phyloP scores from a whole-genome alignment of 1,284 basidiomycete species.

The Stygiomarasmius scandens region DNA sequence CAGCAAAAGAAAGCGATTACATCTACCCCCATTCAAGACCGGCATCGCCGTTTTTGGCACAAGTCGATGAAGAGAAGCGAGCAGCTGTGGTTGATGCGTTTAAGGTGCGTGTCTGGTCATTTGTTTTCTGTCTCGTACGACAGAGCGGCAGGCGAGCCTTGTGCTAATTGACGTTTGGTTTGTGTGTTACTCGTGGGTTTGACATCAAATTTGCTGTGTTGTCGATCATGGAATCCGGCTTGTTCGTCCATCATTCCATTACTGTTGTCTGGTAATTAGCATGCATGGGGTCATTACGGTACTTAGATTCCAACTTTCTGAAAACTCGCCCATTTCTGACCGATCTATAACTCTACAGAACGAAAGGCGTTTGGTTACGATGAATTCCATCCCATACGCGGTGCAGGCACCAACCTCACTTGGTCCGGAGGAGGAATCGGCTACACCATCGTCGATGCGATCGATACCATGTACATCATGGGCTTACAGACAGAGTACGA shows the following conservation, averaged over 20 bases:
- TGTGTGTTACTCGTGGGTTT: too few relatives aligned
- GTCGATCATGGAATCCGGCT: too few relatives aligned
- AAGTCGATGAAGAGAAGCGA: constrained; percentile 5
- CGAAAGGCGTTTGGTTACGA: constrained; percentile 19
- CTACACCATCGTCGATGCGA: constrained; percentile 18
- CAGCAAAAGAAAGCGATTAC: not conserved
- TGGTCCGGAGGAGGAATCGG: constrained; percentile 13
- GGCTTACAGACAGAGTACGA: constrained; percentile 14
- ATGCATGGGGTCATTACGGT: constrained; percentile 17
- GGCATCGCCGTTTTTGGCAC: not conserved
- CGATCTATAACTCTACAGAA: constrained; percentile 7
- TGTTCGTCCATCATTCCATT: not conserved
- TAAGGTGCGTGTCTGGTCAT: constrained; percentile 4
- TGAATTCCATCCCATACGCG: constrained; percentile 18
- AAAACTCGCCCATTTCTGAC: too few relatives aligned
- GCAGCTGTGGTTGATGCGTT: constrained; percentile 13
- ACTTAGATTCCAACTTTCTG: too few relatives aligned
- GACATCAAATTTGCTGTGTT: too few relatives aligned
- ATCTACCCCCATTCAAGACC: not conserved
- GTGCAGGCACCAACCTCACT: constrained; percentile 13
- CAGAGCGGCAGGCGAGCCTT: too few relatives aligned
- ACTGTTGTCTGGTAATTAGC: not conserved
- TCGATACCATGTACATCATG: constrained; percentile 22
- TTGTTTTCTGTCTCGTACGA: not conserved
- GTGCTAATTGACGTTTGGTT: too few relatives aligned